Conservation (phyloP, 768 basidiomycete genomes). For the Neoboletus magnificus region DNA sequence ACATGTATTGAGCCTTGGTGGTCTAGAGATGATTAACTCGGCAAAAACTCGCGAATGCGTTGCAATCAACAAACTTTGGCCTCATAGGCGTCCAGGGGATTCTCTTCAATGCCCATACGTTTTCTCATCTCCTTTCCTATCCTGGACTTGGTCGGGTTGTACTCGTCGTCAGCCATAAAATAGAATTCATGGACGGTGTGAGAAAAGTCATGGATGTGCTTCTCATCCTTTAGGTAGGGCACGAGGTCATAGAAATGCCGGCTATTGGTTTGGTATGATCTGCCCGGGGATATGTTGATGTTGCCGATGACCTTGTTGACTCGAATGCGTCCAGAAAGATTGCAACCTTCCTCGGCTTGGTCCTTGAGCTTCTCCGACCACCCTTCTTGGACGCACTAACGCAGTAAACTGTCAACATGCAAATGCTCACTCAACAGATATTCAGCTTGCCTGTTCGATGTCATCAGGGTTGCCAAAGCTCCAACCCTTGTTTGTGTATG, state of each 20-base stretch:
- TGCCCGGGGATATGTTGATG: constrained; percentile 91
- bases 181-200: constrained; percentile 79
- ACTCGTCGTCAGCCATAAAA: constrained; percentile 82
- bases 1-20: constrained; percentile 83
- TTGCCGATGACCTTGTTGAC: constrained; percentile 98
- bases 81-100: constrained; percentile 72
- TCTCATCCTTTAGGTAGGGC: constrained; percentile 88
- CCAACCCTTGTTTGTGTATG: constrained; percentile 93
- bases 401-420: neutral
- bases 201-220: constrained; percentile 89
- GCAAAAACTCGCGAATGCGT: neutral
- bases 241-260: constrained; percentile 86
- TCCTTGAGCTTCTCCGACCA: constrained; percentile 94
- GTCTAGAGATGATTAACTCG: constrained; percentile 45
- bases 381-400: constrained; percentile 86
- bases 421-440: neutral
- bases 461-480: constrained; percentile 87
- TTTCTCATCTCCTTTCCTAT: constrained; percentile 61
- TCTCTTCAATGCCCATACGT: constrained; percentile 65
- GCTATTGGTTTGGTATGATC: constrained; percentile 85
- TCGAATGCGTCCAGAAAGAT: constrained; percentile 83
- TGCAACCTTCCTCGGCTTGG: constrained; percentile 93
- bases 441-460: constrained; percentile 80
- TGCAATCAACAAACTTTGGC: constrained; percentile 46
- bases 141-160: constrained; percentile 62